Evolutionary conservation across 768 basidiomycete genomes (phyloP), one percentile per base, ranked within the genome.

Genomic region (Russula foetens): DNA sequence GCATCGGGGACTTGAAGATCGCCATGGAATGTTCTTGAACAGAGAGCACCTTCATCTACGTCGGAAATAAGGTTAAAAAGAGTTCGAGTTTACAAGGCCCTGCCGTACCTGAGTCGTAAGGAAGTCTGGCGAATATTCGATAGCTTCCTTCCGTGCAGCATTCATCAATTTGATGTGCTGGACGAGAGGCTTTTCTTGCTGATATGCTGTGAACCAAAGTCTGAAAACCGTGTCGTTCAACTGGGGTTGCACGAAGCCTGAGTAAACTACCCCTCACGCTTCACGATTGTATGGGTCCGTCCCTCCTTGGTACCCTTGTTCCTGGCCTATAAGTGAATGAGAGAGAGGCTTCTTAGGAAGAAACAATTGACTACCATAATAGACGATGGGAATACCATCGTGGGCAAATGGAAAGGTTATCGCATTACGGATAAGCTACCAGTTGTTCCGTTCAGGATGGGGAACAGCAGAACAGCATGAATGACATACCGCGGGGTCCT

Each of bases 161-260:
- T 84, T 86, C n/a, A 86, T 71, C 2, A 73, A 59, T 44, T 68
- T 75, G 49, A 82, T 71, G 63, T 79, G 79, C 56, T 69, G 66
- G 15, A 81, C 75, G 28, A 83, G 75, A 2, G 80, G 76, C 53
- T 80, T 77, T 52, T 80, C 74, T 21, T 77, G 75, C 29, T 72
- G 70, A 67, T 84, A 88, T 28, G 74, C 78, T 4, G 82, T 78
- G 7, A 78, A 73, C 86, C 86, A 88, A 28, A 86, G 75, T 8
- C 84, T 84, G 49, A 3, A 53, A n/a, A 35, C n/a, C 44, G 11
- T 6, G 17, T 31, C 14, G 12, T n/a, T 53, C 0, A 56, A 39
- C 9, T 23, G 6, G 5, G 29, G 19, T n/a, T 33, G n/a, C 35
- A n/a, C 17, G 6, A n/a, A 14, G 41, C 12, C 19, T 21, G 38